Conservation (phyloP, 345 rosid species). For the Eucalyptus pauciflora region DNA sequence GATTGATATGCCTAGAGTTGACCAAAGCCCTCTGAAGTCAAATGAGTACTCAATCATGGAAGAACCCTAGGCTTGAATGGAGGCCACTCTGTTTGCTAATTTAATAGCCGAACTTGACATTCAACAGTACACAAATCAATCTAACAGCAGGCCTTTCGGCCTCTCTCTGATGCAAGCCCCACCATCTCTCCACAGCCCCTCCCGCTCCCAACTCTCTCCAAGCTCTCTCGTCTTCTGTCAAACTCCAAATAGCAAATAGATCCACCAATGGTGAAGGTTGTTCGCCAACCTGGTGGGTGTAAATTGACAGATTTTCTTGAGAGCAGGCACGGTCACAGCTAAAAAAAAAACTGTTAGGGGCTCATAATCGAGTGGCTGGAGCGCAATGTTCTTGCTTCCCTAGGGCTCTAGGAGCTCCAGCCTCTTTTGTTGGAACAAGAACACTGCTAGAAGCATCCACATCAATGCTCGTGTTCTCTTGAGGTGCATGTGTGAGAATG, state of each 20-base stretch:
- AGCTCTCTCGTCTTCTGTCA: background rate
- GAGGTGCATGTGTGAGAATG: background rate
- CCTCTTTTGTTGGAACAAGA: background rate
- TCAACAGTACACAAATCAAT: background rate
- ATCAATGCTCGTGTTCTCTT: background rate
- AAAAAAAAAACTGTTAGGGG: background rate
- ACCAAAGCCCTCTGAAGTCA: background rate
- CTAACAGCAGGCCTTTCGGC: background rate
- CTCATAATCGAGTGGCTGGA: background rate
- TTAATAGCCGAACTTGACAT: background rate
- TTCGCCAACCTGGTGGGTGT: slow-evolving; percentile 9
- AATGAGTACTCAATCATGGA: slow-evolving; percentile 6
- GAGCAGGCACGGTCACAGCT: background rate
- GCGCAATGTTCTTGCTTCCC: background rate
- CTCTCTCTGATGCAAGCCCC: slow-evolving; percentile 1
- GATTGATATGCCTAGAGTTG: background rate
- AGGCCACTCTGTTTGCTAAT: background rate
- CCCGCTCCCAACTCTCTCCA: background rate
- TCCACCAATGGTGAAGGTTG: slow-evolving; percentile 11
- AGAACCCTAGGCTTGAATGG: slow-evolving; percentile 8
- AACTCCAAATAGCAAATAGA: background rate
- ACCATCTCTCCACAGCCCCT: slow-evolving; percentile 6
- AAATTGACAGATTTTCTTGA: background rate
- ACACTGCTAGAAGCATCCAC: background rate
- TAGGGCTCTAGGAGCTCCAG: background rate